Conservation (phyloP, 306 rosid species). For the Begonia loranthoides region DNA sequence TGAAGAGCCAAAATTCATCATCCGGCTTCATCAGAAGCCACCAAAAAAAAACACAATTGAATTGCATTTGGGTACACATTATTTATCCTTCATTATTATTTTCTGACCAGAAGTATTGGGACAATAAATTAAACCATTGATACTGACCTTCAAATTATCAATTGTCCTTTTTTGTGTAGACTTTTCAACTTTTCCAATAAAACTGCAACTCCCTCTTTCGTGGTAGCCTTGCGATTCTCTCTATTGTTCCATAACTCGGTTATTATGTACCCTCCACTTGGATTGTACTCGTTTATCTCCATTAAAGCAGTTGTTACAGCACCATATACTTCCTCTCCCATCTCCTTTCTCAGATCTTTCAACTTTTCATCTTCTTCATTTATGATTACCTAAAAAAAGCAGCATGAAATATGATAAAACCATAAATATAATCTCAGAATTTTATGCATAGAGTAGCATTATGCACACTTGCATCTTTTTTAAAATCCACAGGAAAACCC, state of each 20-base stretch:
- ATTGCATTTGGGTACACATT: too few relatives aligned
- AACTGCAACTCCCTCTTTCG: slow-evolving; percentile 20
- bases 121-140: not conserved
- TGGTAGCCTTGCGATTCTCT: slow-evolving; percentile 26
- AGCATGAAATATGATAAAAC: slow-evolving; percentile 1
- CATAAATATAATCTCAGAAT: not conserved
- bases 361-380: slow-evolving; percentile 36
- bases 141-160: slow-evolving; percentile 11
- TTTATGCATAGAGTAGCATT: not conserved
- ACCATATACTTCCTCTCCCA: slow-evolving; percentile 26
- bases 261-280: slow-evolving; percentile 44
- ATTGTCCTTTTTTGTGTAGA: slow-evolving; percentile 6
- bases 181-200: slow-evolving; percentile 11
- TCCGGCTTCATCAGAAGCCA: too few relatives aligned
- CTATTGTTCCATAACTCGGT: slow-evolving; percentile 45
- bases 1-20: too few relatives aligned
- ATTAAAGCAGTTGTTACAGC: slow-evolving; percentile 35
- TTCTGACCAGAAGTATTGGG: too few relatives aligned
- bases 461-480: too few relatives aligned
- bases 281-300: slow-evolving; percentile 49
- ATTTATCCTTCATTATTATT: too few relatives aligned
- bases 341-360: slow-evolving; percentile 21
- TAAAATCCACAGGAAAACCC: too few relatives aligned
- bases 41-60: too few relatives aligned
- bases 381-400: slow-evolving; percentile 22